These are phyloP conservation scores for Thielaviopsis euricoi DNA, from an alignment of 2,329 filamentous ascomycete genomes.

Conservation along the genomic window DNA sequence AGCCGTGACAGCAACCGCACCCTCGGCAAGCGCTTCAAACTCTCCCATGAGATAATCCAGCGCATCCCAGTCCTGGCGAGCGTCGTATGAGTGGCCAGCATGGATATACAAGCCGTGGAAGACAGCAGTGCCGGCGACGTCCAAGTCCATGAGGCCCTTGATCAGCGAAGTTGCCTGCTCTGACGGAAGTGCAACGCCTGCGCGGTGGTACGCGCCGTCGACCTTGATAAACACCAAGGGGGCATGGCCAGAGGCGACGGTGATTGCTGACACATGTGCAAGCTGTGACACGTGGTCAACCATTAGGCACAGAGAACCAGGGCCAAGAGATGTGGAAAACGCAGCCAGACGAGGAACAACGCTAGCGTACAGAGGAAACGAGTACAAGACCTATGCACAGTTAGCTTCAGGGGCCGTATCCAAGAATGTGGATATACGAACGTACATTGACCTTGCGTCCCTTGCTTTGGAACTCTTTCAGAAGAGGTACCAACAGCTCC, in stretches of 20 bases:
- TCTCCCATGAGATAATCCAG: conserved; percentile 43
- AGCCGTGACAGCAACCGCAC: not conserved
- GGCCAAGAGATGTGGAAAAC: conserved; percentile 38
- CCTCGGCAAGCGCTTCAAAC: conserved; percentile 26
- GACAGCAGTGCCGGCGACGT: conserved; percentile 21
- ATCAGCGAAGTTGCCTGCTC: conserved; percentile 30
- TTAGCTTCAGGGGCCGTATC: not conserved
- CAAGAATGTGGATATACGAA: conserved; percentile 1
- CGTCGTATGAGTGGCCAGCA: conserved; percentile 54
- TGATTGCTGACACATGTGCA: conserved; percentile 25
- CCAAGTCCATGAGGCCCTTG: conserved; percentile 24
- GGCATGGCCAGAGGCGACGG: conserved; percentile 25
- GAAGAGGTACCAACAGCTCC: conserved; percentile 45
- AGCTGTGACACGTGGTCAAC: conserved; percentile 53
- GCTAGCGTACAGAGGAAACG: conserved; percentile 49
- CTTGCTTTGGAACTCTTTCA: conserved; percentile 37
- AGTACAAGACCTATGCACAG: conserved; percentile 44
- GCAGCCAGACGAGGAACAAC: conserved; percentile 40
- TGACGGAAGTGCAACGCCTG: conserved; percentile 42
- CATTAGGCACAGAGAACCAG: conserved; percentile 43
- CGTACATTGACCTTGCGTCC: conserved; percentile 43
- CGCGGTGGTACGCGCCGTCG: conserved; percentile 56
- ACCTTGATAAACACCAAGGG: conserved; percentile 55
- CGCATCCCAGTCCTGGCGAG: conserved; percentile 35
- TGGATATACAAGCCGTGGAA: conserved; percentile 58